Conservation (phyloP, 1,284 basidiomycete species). For the Cutaneotrichosporon cutaneum region DNA sequence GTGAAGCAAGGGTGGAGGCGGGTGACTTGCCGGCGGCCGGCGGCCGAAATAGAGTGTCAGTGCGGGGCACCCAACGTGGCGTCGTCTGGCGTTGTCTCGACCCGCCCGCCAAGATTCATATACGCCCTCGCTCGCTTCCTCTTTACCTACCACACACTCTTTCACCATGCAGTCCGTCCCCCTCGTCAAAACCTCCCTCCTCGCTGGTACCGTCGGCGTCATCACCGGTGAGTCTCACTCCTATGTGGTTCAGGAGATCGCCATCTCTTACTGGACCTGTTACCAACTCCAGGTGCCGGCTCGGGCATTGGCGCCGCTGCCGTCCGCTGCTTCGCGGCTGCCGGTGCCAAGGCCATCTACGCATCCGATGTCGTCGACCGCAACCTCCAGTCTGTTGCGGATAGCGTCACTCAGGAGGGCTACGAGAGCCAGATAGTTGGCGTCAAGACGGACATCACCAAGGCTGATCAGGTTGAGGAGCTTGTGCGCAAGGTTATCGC, state of each 20-base stretch:
- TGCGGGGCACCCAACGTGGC: too few relatives aligned
- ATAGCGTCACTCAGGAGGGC: constrained; percentile 5
- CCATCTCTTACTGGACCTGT: too few relatives aligned
- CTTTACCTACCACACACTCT: background rate
- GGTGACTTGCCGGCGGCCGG: too few relatives aligned
- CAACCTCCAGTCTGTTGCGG: background rate
- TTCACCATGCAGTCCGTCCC: constrained; percentile 2
- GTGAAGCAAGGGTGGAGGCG: too few relatives aligned
- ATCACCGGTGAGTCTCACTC: constrained; percentile 20
- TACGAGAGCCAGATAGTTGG: constrained; percentile 15
- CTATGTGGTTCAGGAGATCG: too few relatives aligned
- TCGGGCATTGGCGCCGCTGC: constrained; percentile 20
- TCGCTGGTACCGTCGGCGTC: constrained; percentile 17
- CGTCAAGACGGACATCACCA: constrained; percentile 19
- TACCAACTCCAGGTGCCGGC: constrained; percentile 15
- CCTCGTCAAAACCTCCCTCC: constrained; percentile 10
- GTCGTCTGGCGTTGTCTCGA: too few relatives aligned
- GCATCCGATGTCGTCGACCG: constrained; percentile 16
- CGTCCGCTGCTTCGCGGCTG: constrained; percentile 17
- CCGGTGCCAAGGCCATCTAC: constrained; percentile 18
- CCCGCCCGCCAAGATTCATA: background rate
- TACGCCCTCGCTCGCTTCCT: background rate
- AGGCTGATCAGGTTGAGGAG: constrained; percentile 20
- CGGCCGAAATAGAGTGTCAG: too few relatives aligned
- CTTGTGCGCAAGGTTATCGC: constrained; percentile 19